Evolutionary conservation across 495 filamentous ascomycete genomes (phyloP).

Genomic region (Trichocladium antarcticum): DNA sequence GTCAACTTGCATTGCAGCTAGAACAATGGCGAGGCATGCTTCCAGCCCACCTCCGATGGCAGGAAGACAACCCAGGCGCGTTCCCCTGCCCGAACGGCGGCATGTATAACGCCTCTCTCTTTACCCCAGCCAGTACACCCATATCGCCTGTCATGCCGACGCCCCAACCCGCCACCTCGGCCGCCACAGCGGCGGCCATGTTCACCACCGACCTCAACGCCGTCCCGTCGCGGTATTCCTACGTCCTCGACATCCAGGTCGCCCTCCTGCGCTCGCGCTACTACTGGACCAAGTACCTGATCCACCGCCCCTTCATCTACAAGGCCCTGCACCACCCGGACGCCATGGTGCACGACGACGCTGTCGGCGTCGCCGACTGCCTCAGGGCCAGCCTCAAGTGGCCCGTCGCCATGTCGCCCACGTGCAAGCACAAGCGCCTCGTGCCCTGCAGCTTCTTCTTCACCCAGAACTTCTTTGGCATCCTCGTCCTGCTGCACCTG

Average conservation of each 20-base stretch:
- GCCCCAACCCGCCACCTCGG: background rate
- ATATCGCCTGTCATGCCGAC: conserved; percentile 5
- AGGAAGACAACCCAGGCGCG: conserved; percentile 37
- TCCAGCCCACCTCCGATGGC: conserved; percentile 43
- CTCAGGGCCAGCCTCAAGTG: conserved; percentile 43
- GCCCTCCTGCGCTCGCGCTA: conserved; percentile 47
- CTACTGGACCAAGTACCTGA: conserved; percentile 49
- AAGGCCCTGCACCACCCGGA: conserved; percentile 50
- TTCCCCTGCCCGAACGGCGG: conserved; percentile 24
- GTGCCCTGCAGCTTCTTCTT: conserved; percentile 49
- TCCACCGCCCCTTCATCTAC: conserved; percentile 50
- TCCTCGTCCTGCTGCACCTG: conserved; percentile 45
- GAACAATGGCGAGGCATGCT: conserved; percentile 46
- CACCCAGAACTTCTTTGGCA: conserved; percentile 46
- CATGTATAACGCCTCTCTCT: conserved; percentile 16
- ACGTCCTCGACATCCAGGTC: conserved; percentile 43
- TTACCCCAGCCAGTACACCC: conserved; percentile 13
- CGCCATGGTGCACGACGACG: conserved; percentile 42
- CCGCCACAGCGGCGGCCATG: conserved; percentile 21
- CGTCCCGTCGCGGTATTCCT: conserved; percentile 32
- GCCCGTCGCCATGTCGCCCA: conserved; percentile 48
- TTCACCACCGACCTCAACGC: conserved; percentile 42
- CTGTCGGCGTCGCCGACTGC: conserved; percentile 40
- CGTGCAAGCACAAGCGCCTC: conserved; percentile 44
- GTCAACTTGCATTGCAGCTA: conserved; percentile 39